These are phyloP conservation scores for Nannizziopsis barbatae DNA, from an alignment of 2,329 filamentous ascomycete species.

Conservation along the genomic window DNA sequence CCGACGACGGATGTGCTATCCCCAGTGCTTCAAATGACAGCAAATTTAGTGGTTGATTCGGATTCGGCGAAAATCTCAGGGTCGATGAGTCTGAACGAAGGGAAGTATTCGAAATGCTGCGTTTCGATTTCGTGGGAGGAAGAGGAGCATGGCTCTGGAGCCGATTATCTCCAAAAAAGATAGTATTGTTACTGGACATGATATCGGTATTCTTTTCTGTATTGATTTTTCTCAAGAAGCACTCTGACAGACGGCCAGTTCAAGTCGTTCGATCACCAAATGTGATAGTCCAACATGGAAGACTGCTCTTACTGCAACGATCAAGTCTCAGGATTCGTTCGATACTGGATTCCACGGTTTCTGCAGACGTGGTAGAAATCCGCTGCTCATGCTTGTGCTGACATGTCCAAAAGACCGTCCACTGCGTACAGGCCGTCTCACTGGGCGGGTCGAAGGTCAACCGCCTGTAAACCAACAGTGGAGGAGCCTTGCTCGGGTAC, in stretches of 20 bases:
- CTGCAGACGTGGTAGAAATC: neutral
- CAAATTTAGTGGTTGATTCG: constrained; percentile 36
- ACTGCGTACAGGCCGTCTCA: neutral
- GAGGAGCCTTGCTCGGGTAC: neutral
- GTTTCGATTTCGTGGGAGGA: constrained; percentile 8
- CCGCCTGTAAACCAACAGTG: neutral
- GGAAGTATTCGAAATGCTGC: constrained; percentile 12
- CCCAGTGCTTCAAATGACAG: constrained; percentile 45
- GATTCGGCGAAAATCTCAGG: constrained; percentile 29
- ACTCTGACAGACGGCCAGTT: constrained; percentile 9
- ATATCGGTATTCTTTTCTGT: neutral
- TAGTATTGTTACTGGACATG: constrained; percentile 7
- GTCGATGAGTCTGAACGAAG: constrained; percentile 23
- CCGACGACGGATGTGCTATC: constrained; percentile 34
- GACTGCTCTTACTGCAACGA: neutral
- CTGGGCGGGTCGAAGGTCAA: neutral
- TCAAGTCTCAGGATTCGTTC: constrained; percentile 6
- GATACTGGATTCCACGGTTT: constrained; percentile 3
- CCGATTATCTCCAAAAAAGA: constrained; percentile 7
- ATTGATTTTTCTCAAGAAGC: constrained; percentile 9
- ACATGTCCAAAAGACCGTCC: constrained; percentile 8
- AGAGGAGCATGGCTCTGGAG: constrained; percentile 1
- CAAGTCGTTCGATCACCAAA: neutral
- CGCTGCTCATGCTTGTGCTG: constrained; percentile 10
- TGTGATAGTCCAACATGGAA: constrained; percentile 1